A percentile compares a stretch with the other conserved stretches of the same genome.
Conservation (phyloP, 805 yeast species). For the Brettanomyces bruxellensis region DNA sequence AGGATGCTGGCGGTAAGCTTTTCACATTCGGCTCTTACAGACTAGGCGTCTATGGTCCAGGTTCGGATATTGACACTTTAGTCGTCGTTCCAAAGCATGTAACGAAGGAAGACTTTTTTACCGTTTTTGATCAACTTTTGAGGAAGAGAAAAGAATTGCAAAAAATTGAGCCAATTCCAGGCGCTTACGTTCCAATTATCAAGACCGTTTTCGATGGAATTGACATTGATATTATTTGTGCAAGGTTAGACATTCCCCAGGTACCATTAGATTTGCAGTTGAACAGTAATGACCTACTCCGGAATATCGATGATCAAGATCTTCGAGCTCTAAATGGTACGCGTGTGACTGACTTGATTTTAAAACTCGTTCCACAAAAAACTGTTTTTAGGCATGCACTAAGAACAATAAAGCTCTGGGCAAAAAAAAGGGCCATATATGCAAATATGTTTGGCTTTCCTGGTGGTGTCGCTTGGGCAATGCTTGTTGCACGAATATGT, state of each 20-base stretch:
- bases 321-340: conserved; percentile 90
- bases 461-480: conserved; percentile 99
- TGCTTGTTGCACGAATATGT: conserved; percentile 96
- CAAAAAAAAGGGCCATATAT: conserved; percentile 87
- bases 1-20: conserved; percentile 96
- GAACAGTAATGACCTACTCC: conserved; percentile 74
- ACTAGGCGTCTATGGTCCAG: conserved; percentile 95
- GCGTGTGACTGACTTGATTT: conserved; percentile 91
- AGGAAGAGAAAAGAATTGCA: conserved; percentile 73
- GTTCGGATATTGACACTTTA: conserved; percentile 93
- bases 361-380: conserved; percentile 84
- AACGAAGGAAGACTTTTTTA: conserved; percentile 80
- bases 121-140: conserved; percentile 63
- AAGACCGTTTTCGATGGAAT: conserved; percentile 83
- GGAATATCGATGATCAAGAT: conserved; percentile 87
- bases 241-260: conserved; percentile 73
- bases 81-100: conserved; percentile 98
- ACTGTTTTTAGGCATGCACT: conserved; percentile 88
- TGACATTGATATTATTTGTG: conserved; percentile 87
- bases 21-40: conserved; percentile 93
- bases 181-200: conserved; percentile 96
- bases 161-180: conserved; percentile 90
- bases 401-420: conserved; percentile 93
- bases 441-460: conserved; percentile 96
- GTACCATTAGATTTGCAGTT: conserved; percentile 69